Conservation (phyloP, 306 rosid genomes). For the peach (Prunus persica) region Prunus_persica_NCBIv2 NC_034015.1:15537001-15537500, state of each 20-base stretch:
- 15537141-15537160: background rate
- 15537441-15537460: background rate
- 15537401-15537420: background rate
- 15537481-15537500: too few species aligned
- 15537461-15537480: too few species aligned
- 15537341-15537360: background rate
- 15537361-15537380: background rate
- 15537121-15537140: background rate
- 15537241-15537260: background rate
- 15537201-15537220: background rate
- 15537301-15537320: background rate
- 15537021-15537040: constrained; percentile 1
- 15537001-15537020: background rate
- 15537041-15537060: background rate
- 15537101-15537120: background rate
- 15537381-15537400: background rate
- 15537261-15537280: background rate
- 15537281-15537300: background rate
- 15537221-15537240: background rate
- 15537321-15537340: background rate
- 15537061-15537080: constrained; percentile 4
- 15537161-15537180: background rate
- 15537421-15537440: background rate
- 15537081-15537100: background rate
- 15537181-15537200: background rate